Evolutionary conservation across 495 filamentous ascomycete genomes (phyloP).

Genomic region (Pseudoneurospora amorphoporcata): DNA sequence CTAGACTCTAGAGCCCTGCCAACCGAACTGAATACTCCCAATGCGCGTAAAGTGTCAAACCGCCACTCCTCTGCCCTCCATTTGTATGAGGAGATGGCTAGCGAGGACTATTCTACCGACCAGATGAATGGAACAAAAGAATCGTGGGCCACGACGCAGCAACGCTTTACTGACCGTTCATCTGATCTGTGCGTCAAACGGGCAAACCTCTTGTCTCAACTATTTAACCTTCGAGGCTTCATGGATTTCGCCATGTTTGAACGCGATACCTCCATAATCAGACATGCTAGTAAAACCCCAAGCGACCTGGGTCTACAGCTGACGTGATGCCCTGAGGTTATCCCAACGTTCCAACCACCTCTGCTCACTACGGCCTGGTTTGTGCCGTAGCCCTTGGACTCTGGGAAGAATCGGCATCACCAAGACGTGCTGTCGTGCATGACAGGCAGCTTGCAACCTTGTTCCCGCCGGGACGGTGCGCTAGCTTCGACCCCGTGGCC

Average conservation of each 20-base stretch:
- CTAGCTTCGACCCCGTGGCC: slow-evolving; percentile 13
- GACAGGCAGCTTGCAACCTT: not conserved
- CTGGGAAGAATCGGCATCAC: not conserved
- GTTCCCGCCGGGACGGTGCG: not conserved
- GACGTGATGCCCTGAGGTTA: not conserved
- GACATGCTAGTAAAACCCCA: not conserved
- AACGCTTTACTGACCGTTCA: not conserved
- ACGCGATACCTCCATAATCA: not conserved
- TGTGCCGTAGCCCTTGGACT: not conserved
- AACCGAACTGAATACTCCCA: too few species aligned
- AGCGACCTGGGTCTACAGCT: not conserved
- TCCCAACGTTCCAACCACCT: not conserved
- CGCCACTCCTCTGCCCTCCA: too few species aligned
- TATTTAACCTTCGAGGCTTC: not conserved
- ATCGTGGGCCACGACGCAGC: not conserved
- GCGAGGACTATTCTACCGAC: too few species aligned
- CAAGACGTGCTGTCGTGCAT: not conserved
- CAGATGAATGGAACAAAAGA: not conserved
- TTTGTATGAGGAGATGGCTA: too few species aligned
- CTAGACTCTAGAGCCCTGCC: not conserved
- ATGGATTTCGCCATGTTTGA: not conserved
- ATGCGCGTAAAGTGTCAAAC: too few species aligned
- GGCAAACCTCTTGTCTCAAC: not conserved
- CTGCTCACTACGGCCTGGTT: not conserved
- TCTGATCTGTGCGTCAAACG: not conserved